A percentile compares a stretch with the other conserved stretches of the same genome.
phyloP scores from a whole-genome alignment of 306 rosid species.

The Pueraria montana region DNA sequence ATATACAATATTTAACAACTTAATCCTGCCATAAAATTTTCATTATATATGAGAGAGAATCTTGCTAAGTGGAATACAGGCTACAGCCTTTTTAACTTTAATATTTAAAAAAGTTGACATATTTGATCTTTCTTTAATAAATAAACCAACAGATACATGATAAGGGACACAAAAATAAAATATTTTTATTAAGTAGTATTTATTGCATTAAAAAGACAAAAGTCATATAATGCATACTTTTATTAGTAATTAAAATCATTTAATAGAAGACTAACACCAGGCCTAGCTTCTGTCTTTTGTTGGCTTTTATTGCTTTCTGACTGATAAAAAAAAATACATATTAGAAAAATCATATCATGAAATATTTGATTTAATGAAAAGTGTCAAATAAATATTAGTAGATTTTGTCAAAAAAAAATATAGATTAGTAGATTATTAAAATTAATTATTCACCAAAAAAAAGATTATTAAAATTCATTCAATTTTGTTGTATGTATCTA shows the following conservation, averaged over 20 bases:
- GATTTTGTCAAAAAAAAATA: too few species aligned
- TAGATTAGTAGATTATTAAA: too few species aligned
- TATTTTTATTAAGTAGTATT: neutral
- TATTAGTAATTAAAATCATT: neutral
- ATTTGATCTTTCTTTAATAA: neutral
- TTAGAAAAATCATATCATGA: neutral
- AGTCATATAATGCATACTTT: neutral
- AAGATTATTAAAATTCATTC: too few species aligned
- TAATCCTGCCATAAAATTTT: neutral
- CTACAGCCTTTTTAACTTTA: neutral
- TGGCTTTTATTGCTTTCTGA: too few species aligned
- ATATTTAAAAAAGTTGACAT: neutral
- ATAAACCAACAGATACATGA: neutral
- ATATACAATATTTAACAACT: neutral
- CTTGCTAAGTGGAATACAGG: constrained; percentile 8
- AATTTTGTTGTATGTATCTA: too few species aligned
- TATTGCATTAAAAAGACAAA: neutral
- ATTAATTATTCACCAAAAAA: too few species aligned
- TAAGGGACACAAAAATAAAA: neutral
- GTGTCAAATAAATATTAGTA: too few species aligned
- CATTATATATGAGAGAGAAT: neutral
- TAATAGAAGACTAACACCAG: neutral
- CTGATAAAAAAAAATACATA: too few species aligned
- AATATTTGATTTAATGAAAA: neutral
- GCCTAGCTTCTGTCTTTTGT: too few species aligned